Percentiles rank a stretch among this genome's conserved stretches.
Conservation (phyloP, 805 yeast species). For the Candida incommunis region DNA sequence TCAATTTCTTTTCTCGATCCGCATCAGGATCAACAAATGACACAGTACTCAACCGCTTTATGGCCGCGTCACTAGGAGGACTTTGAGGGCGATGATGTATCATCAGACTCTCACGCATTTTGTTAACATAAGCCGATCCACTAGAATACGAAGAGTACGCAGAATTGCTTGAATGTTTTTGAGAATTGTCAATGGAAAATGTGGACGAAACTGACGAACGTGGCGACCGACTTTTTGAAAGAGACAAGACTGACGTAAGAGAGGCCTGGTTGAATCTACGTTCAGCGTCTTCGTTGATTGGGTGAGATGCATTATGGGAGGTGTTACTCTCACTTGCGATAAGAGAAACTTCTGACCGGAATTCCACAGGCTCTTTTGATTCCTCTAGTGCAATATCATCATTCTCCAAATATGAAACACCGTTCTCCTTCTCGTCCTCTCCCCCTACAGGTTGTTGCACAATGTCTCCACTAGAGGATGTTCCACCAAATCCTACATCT, state of each 20-base stretch:
- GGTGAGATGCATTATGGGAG: too few species aligned
- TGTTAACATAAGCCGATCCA: background rate
- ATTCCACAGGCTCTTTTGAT: too few species aligned
- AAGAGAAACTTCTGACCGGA: too few species aligned
- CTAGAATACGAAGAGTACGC: background rate
- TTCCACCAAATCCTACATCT: too few species aligned
- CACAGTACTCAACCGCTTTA: background rate
- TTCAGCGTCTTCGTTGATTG: background rate
- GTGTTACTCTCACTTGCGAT: too few species aligned
- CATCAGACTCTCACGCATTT: background rate
- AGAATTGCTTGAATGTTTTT: background rate
- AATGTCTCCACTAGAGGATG: too few species aligned
- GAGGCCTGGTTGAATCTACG: background rate
- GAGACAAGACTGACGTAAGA: background rate
- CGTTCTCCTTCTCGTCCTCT: too few species aligned
- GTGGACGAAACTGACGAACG: background rate
- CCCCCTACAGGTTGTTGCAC: too few species aligned
- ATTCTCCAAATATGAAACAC: too few species aligned
- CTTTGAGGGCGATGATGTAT: background rate
- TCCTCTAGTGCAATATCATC: too few species aligned
- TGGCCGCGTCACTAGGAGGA: background rate
- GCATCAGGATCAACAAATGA: background rate
- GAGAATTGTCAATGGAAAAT: conserved; percentile 1
- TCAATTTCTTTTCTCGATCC: background rate
- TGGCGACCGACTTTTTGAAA: background rate